Evolutionary conservation across 805 yeast species (phyloP).

Genomic region (Yamadazyma tumulicola): DNA sequence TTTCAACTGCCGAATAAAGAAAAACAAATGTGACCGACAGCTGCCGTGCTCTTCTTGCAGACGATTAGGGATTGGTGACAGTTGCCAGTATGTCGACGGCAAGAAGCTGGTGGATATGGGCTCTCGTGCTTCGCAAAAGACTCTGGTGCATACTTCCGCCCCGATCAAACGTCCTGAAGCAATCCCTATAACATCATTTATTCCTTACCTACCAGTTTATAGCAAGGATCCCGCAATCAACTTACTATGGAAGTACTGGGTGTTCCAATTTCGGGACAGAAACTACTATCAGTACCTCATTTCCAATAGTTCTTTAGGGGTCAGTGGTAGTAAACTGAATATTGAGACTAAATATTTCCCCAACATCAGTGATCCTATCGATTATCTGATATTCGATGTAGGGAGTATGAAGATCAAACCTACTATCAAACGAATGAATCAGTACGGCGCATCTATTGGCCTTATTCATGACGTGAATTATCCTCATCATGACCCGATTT

Average conservation of each 20-base stretch:
- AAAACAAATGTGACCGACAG: conserved; percentile 17
- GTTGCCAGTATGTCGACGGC: conserved; percentile 6
- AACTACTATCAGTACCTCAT: conserved; percentile 6
- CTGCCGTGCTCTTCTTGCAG: conserved; percentile 16
- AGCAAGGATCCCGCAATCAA: conserved; percentile 8
- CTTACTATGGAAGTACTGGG: conserved; percentile 10
- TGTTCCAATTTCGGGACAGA: conserved; percentile 5
- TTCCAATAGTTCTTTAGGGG: conserved; percentile 6
- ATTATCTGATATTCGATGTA: conserved; percentile 1
- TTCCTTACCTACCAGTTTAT: conserved; percentile 8
- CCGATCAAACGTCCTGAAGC: background rate
- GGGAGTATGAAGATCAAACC: conserved; percentile 5
- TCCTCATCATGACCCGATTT: background rate
- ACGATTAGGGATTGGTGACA: conserved; percentile 7
- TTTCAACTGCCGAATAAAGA: conserved; percentile 14
- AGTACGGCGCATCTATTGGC: conserved; percentile 7
- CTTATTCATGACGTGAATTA: conserved; percentile 4
- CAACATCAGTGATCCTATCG: background rate
- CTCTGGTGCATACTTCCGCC: no score
- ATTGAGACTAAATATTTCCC: conserved; percentile 3
- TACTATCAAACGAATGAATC: conserved; percentile 1
- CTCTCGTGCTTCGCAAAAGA: no score
- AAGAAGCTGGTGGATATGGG: no score
- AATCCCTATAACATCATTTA: background rate
- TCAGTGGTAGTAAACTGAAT: background rate